These are phyloP conservation scores for Hura crepitans DNA, from an alignment of 441 rosid genomes.

Conservation along the genomic window DNA sequence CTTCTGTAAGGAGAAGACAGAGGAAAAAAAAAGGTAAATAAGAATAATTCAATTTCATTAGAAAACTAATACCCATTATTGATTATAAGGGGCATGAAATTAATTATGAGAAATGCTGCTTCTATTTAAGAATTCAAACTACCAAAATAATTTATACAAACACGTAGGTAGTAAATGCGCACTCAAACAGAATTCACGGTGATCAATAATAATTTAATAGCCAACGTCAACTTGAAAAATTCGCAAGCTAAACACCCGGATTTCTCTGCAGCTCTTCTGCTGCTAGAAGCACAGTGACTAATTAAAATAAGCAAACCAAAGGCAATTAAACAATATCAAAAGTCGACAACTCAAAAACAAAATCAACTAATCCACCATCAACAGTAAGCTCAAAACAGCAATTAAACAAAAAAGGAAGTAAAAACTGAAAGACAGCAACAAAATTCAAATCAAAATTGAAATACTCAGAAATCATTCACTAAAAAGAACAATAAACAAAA, in stretches of 20 bases:
- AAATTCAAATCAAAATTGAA: not conserved
- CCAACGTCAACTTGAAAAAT: not conserved
- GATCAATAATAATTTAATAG: not conserved
- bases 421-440: no score
- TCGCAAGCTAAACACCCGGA: not conserved
- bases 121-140: conserved; percentile 10
- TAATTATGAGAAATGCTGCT: not conserved
- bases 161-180: not conserved
- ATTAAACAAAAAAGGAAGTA: conserved; percentile 1
- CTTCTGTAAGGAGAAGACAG: not conserved
- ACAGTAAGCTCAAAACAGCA: not conserved
- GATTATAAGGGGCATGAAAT: not conserved
- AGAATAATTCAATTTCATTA: conserved; percentile 2
- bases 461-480: no score
- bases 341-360: not conserved
- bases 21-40: not conserved
- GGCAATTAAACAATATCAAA: not conserved
- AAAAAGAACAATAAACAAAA: not conserved
- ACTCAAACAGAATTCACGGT: not conserved
- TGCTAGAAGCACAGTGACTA: not conserved
- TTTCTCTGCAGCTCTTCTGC: not conserved
- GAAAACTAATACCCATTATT: not conserved
- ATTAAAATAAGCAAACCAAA: not conserved
- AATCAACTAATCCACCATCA: not conserved
- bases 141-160: no score